These are phyloP conservation scores for Wickerhamomyces sydowiorum DNA, from an alignment of 805 yeast genomes.

Conservation along the genomic window DNA sequence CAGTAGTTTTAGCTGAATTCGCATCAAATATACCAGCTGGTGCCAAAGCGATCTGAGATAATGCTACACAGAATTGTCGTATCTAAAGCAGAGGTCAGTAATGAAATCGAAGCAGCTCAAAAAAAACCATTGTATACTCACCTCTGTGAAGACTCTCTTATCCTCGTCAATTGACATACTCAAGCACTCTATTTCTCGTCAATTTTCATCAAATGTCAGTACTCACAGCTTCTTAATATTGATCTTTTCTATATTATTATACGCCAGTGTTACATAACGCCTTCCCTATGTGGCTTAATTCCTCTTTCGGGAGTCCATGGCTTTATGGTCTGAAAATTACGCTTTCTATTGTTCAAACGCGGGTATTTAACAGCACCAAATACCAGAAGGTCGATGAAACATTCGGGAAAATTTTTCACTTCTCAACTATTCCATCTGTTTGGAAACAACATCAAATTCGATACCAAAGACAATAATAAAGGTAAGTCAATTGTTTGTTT, in stretches of 20 bases:
- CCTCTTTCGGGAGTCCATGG: too few relatives aligned
- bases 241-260: too few relatives aligned
- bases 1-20: constrained; percentile 24
- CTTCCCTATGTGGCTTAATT: too few relatives aligned
- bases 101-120: neutral
- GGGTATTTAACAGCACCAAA: too few relatives aligned
- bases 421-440: neutral
- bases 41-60: constrained; percentile 39
- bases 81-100: constrained; percentile 16
- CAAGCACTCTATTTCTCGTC: too few relatives aligned
- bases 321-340: too few relatives aligned
- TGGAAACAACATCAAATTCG: neutral
- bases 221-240: too few relatives aligned
- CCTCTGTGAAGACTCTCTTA: neutral
- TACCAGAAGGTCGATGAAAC: too few relatives aligned
- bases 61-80: constrained; percentile 36
- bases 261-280: too few relatives aligned
- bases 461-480: too few relatives aligned
- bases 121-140: neutral
- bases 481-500: neutral
- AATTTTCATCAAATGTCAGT: too few relatives aligned
- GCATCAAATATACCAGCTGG: constrained; percentile 29
- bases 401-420: neutral
- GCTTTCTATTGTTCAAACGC: too few relatives aligned
- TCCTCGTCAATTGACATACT: constrained; percentile 4